These are phyloP conservation scores for Saitozyma podzolica DNA, from an alignment of 768 basidiomycete species.

Conservation along the genomic window DNA sequence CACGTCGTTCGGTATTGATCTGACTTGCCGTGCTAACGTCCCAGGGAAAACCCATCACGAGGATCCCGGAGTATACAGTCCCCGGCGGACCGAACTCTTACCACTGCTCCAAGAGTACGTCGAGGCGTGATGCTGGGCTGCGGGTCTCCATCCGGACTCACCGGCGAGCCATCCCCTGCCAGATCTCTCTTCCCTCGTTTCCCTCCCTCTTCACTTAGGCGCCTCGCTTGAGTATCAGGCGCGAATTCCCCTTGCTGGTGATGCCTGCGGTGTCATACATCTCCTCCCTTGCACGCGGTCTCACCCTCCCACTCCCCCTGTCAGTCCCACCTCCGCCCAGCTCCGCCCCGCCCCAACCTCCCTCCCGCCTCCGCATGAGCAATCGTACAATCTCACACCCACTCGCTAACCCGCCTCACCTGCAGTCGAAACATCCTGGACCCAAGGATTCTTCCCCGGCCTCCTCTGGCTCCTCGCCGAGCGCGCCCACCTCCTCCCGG, in stretches of 20 bases:
- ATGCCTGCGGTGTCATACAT: too few species aligned
- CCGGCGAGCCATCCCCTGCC: too few species aligned
- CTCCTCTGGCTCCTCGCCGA: conserved; percentile 41
- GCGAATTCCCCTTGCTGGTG: too few species aligned
- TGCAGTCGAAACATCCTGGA: conserved; percentile 34
- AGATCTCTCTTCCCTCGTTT: too few species aligned
- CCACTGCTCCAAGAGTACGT: conserved; percentile 35
- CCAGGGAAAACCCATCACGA: conserved; percentile 25
- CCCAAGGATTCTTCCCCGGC: conserved; percentile 44
- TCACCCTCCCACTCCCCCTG: background rate
- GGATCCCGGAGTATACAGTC: conserved; percentile 36
- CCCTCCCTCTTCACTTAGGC: too few species aligned
- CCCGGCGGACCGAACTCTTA: conserved; percentile 41
- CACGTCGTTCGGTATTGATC: too few species aligned
- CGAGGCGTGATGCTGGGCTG: too few species aligned
- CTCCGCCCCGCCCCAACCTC: background rate
- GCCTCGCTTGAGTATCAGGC: background rate
- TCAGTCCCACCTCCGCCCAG: background rate
- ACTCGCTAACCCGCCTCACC: background rate
- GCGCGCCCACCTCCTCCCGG: conserved; percentile 21
- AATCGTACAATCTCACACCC: background rate
- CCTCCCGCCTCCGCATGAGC: background rate
- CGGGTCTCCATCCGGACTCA: too few species aligned
- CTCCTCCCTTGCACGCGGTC: background rate
- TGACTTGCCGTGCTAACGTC: conserved; percentile 1